phyloP scores from a whole-genome alignment of 129 eudicot species.

The Lactuca saligna region DNA sequence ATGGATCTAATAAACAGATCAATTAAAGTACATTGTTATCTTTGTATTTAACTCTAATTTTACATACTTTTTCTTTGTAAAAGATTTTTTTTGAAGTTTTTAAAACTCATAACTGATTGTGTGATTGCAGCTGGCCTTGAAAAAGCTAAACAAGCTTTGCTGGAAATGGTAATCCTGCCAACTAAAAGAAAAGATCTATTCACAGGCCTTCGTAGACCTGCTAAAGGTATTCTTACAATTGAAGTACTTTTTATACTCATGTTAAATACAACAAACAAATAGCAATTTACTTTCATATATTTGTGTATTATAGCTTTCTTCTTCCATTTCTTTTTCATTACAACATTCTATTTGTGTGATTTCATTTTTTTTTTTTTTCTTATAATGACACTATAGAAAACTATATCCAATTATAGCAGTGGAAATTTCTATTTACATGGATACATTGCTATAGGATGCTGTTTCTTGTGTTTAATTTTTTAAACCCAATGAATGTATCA shows the following conservation, averaged over 20 bases:
- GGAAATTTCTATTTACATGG: no score
- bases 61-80: neutral
- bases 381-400: no score
- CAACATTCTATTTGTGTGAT: no score
- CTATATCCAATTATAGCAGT: no score
- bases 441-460: no score
- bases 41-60: neutral
- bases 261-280: neutral
- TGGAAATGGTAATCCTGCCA: slow-evolving; percentile 97
- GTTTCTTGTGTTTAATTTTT: no score
- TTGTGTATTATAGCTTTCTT: no score
- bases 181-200: slow-evolving; percentile 89
- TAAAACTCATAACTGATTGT: slow-evolving; percentile 5
- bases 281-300: neutral
- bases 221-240: slow-evolving; percentile 60
- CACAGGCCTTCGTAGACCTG: slow-evolving; percentile 94
- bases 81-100: slow-evolving; percentile 3
- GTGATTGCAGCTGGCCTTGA: slow-evolving; percentile 91
- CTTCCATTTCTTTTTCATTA: no score
- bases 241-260: neutral
- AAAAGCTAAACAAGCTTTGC: slow-evolving; percentile 87
- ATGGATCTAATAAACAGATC: no score
- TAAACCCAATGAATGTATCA: no score
- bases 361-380: no score
- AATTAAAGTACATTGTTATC: neutral